Conservation (phyloP, 345 rosid genomes). For the Syzygium aqueum region DNA sequence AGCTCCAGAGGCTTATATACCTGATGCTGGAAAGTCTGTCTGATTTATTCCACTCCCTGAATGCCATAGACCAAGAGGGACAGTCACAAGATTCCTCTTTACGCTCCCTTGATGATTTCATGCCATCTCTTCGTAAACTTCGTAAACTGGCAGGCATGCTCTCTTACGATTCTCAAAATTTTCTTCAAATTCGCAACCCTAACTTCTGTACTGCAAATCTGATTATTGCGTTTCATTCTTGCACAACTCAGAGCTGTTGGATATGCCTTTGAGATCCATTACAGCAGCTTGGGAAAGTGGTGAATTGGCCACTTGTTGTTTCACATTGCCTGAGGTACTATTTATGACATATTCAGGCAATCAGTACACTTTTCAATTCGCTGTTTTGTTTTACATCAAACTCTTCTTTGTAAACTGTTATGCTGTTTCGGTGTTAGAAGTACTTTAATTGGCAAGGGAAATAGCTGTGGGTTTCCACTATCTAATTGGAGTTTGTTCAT, state of each 20-base stretch:
- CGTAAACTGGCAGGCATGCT: slow-evolving; percentile 79
- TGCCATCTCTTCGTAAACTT: slow-evolving; percentile 71
- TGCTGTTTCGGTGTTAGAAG: not conserved
- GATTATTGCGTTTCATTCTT: not conserved
- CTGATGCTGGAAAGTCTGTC: slow-evolving; percentile 68
- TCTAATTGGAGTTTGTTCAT: not conserved
- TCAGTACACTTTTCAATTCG: not conserved
- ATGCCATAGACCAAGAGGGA: slow-evolving; percentile 16
- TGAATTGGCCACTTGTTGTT: slow-evolving; percentile 60
- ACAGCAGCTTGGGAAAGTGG: slow-evolving; percentile 81
- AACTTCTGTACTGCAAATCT: not conserved
- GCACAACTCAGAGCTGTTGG: slow-evolving; percentile 56
- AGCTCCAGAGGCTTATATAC: slow-evolving; percentile 80
- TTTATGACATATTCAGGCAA: not conserved
- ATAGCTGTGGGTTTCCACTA: not conserved
- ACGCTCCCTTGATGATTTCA: slow-evolving; percentile 39
- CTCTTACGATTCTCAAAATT: not conserved
- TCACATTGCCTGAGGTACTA: slow-evolving; percentile 68
- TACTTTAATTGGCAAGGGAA: not conserved
- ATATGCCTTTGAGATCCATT: slow-evolving; percentile 84
- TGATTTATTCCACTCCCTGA: slow-evolving; percentile 54
- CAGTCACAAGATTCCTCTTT: slow-evolving; percentile 27
- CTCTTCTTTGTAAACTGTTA: not conserved
- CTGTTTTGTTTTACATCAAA: not conserved
- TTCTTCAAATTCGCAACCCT: not conserved